Percentiles rank a stretch among this genome's conserved stretches.
These are phyloP conservation scores for Phytophthora tentaculata DNA, from an alignment of 352 stramenopile species.

Conservation along the genomic window DNA sequence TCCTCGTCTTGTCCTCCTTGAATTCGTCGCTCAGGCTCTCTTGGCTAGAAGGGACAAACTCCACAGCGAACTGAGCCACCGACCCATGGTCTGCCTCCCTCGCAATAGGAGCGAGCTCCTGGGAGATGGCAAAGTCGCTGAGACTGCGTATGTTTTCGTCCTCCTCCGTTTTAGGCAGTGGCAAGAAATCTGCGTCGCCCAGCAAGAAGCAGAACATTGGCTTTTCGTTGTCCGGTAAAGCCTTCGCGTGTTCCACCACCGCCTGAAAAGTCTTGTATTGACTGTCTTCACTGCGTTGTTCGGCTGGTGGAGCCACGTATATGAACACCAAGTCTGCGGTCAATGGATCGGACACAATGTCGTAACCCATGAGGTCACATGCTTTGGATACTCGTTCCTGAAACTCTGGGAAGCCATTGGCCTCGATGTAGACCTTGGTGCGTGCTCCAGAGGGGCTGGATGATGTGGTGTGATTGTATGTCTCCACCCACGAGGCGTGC, in stretches of 20 bases:
- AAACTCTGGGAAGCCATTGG: slow-evolving; percentile 69
- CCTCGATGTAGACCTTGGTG: slow-evolving; percentile 46
- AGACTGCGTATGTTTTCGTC: slow-evolving; percentile 63
- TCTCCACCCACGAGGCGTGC: slow-evolving; percentile 52
- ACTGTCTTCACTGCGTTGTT: slow-evolving; percentile 40
- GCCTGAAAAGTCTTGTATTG: slow-evolving; percentile 57
- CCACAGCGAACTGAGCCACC: slow-evolving; percentile 73
- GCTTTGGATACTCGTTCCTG: slow-evolving; percentile 37
- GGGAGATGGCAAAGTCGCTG: slow-evolving; percentile 83
- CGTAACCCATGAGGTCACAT: slow-evolving; percentile 60
- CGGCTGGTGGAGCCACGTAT: slow-evolving; percentile 61
- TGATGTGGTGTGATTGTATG: slow-evolving; percentile 15
- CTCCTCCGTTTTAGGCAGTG: slow-evolving; percentile 51
- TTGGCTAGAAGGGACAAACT: slow-evolving; percentile 56
- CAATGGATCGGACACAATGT: slow-evolving; percentile 35
- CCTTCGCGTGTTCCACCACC: slow-evolving; percentile 35
- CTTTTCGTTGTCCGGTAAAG: slow-evolving; percentile 33
- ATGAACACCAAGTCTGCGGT: slow-evolving; percentile 61
- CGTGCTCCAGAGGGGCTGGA: neutral
- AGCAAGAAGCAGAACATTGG: slow-evolving; percentile 74
- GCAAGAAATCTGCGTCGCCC: slow-evolving; percentile 74
- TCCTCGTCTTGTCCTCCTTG: slow-evolving; percentile 41
- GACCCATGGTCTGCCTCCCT: slow-evolving; percentile 51
- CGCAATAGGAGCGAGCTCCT: slow-evolving; percentile 63
- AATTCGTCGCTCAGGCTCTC: slow-evolving; percentile 38